Percentiles rank a stretch among this genome's conserved stretches.
These are phyloP conservation scores for Akanthomyces uredinophilus DNA, from an alignment of 2,329 filamentous ascomycete genomes.

Conservation along the genomic window DNA sequence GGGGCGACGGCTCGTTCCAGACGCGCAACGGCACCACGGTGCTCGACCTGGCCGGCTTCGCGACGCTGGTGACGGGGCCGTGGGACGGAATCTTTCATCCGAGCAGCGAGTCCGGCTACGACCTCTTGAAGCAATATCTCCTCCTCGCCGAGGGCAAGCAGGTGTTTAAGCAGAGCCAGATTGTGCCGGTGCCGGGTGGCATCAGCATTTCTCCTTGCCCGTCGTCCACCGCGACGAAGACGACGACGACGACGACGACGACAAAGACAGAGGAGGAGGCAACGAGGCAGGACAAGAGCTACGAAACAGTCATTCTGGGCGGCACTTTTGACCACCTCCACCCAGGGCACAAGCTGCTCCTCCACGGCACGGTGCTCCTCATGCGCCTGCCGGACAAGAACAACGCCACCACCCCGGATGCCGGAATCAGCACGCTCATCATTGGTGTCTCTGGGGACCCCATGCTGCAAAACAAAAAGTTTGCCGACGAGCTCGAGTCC, in stretches of 20 bases:
- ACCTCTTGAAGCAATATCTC: slow-evolving; percentile 47
- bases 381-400: slow-evolving; percentile 46
- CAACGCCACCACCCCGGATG: slow-evolving; percentile 31
- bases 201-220: slow-evolving; percentile 34
- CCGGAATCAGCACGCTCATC: slow-evolving; percentile 55
- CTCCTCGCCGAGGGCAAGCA: slow-evolving; percentile 42
- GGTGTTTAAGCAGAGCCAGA: slow-evolving; percentile 43
- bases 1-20: slow-evolving; percentile 30
- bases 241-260: slow-evolving; percentile 2
- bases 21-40: slow-evolving; percentile 43
- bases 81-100: slow-evolving; percentile 65
- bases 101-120: slow-evolving; percentile 59
- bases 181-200: slow-evolving; percentile 49
- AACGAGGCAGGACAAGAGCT: slow-evolving; percentile 18
- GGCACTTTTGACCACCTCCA: slow-evolving; percentile 97
- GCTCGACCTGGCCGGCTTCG: slow-evolving; percentile 47
- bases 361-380: slow-evolving; percentile 78
- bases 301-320: slow-evolving; percentile 63
- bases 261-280: background rate
- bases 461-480: slow-evolving; percentile 84
- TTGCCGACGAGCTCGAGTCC: slow-evolving; percentile 70
- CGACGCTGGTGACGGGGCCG: slow-evolving; percentile 43
- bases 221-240: slow-evolving; percentile 1
- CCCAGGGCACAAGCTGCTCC: slow-evolving; percentile 88
- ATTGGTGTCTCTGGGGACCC: slow-evolving; percentile 87